Evolutionary conservation across 1,139 yeast genomes (phyloP), one percentile per base, ranked within the genome.

Genomic region (Hyphopichia khmerensis): DNA sequence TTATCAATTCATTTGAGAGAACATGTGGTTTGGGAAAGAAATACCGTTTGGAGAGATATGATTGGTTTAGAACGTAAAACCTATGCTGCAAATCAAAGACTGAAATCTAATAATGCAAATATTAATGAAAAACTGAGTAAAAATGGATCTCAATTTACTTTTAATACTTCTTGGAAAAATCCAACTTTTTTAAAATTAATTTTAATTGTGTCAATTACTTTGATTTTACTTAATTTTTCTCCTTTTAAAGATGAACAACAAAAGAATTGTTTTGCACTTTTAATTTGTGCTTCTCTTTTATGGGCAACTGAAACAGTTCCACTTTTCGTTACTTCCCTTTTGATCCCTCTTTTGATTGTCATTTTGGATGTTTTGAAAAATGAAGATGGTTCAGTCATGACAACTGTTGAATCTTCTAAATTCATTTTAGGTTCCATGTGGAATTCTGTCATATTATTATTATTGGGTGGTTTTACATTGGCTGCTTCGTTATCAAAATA

Each of bases 291-390:
- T n/a, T 84, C 88, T 1, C 64, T 84, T 33, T 64, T 82, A 42
- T 84, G 89, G 89, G 89, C 89, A 2, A 77, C 85, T 14, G 90
- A 83, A 57, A 80, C 88, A 2, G 73, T 84, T 38, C 90, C 90
- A 15, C 67, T 84, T 43, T 82, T 82, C 59, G 83, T 80, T 7
- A 84, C 89, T 4, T 81, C 89, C 1, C 62, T 84, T 42, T 59
- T 82, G 36, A 78, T 84, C 40, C 90, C 90, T 3, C 60, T 84
- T 40, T 69, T 79, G 39, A 84, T 83, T 39, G 75, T 74, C 6
- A 60, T 74, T 15, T 77, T 83, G 48, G 69, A 68, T 40, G 84
- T 83, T 5, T 60, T 80, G 47, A 83, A 81, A 53, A 74, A 80
- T 55, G 77, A 74, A 37, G 76, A 73, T 50, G 87, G 87, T 2